Percentiles rank a stretch among this genome's conserved stretches.
Evolutionary conservation across 2,329 filamentous ascomycete species (phyloP).

Genomic region (Lasiodiplodia sp.): DNA sequence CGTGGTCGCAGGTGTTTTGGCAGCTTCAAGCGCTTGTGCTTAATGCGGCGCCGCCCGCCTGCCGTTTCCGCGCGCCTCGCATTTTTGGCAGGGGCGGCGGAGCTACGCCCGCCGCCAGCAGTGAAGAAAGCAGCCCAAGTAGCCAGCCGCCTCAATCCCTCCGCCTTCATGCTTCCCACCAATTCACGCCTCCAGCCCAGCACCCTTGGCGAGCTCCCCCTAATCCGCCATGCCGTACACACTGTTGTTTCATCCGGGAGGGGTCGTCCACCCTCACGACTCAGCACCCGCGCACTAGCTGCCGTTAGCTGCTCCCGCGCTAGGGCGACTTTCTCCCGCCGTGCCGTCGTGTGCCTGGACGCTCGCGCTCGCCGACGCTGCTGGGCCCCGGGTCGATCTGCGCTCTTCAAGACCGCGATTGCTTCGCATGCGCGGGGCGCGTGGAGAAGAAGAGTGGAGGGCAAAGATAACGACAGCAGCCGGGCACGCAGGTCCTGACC

Average conservation of each 20-base stretch:
- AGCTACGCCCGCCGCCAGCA: neutral
- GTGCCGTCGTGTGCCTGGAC: neutral
- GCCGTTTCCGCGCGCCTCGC: slow-evolving; percentile 1
- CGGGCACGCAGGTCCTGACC: neutral
- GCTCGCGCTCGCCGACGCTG: neutral
- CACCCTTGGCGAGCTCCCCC: slow-evolving; percentile 1
- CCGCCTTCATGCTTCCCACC: neutral
- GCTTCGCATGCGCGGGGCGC: slow-evolving; percentile 22
- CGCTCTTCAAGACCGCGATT: slow-evolving; percentile 9
- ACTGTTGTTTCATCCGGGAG: slow-evolving; percentile 20
- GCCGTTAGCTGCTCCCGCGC: slow-evolving; percentile 14
- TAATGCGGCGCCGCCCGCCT: slow-evolving; percentile 7
- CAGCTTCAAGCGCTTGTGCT: neutral
- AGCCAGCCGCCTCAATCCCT: neutral
- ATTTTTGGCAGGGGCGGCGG: neutral
- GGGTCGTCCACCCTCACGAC: slow-evolving; percentile 13
- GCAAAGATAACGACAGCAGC: neutral
- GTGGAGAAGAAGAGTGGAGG: slow-evolving; percentile 16
- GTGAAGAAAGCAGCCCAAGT: neutral
- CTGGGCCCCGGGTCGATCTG: slow-evolving; percentile 19
- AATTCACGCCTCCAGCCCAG: neutral
- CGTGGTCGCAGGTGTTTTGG: slow-evolving; percentile 1
- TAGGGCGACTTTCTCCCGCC: slow-evolving; percentile 3
- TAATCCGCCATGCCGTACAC: slow-evolving; percentile 3
- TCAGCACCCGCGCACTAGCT: slow-evolving; percentile 20